Conservation (phyloP, 2,329 filamentous ascomycete species). For the Talaromyces marneffei region DNA sequence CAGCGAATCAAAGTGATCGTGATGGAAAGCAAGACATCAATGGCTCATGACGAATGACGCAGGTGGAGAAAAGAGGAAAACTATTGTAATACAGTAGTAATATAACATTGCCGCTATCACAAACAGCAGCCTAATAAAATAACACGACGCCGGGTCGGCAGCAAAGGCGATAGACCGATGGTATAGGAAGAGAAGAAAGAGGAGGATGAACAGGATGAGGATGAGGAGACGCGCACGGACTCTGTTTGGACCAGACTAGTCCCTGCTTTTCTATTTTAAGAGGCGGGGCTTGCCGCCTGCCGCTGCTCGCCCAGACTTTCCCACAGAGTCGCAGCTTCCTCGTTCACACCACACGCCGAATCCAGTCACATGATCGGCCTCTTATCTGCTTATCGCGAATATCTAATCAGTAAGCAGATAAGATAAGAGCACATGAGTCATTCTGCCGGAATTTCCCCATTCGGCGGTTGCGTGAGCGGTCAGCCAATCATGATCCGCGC, state of each 20-base stretch:
- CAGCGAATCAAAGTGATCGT: not conserved
- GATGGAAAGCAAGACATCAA: not conserved
- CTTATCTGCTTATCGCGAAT: not conserved
- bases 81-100: not conserved
- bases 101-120: conserved; percentile 7
- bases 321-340: not conserved
- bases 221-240: not conserved
- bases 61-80: not conserved
- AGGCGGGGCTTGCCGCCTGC: conserved; percentile 14
- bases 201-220: not conserved
- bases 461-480: not conserved
- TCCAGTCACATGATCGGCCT: not conserved
- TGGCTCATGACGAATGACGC: not conserved
- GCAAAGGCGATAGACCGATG: not conserved
- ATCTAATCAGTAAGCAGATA: not conserved
- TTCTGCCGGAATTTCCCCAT: not conserved
- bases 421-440: not conserved
- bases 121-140: not conserved
- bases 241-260: not conserved
- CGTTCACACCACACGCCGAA: no score
- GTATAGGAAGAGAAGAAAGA: not conserved
- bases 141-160: not conserved
- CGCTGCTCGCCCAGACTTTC: not conserved
- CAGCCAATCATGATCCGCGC: not conserved
- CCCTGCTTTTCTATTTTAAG: conserved; percentile 15